These are phyloP conservation scores for Hortaea werneckii DNA, from an alignment of 2,329 filamentous ascomycete genomes.

Conservation along the genomic window DNA sequence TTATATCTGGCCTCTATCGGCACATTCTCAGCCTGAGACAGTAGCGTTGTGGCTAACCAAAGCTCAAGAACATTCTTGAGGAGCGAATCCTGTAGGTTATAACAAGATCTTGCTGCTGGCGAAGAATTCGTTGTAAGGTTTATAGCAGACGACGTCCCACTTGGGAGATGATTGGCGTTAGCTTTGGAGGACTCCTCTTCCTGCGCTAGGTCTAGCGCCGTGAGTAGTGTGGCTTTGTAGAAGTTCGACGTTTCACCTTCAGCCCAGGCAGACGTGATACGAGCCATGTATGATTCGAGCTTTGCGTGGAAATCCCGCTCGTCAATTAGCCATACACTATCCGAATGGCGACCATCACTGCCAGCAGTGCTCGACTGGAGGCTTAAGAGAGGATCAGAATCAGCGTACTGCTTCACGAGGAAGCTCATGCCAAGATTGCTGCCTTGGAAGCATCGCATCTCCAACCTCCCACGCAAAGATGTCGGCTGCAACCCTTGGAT, in stretches of 20 bases:
- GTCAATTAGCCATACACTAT: constrained; percentile 10
- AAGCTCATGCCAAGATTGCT: constrained; percentile 20
- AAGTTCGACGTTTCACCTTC: constrained; percentile 41
- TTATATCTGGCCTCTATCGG: constrained; percentile 42
- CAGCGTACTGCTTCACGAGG: constrained; percentile 13
- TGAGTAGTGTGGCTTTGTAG: constrained; percentile 40
- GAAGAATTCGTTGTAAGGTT: too few species aligned
- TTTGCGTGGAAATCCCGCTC: constrained; percentile 41
- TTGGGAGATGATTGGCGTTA: too few species aligned
- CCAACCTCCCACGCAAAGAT: constrained; percentile 41
- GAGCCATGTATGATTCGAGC: constrained; percentile 37
- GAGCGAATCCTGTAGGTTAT: constrained; percentile 32
- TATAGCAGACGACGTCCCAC: too few species aligned
- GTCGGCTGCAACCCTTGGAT: constrained; percentile 40
- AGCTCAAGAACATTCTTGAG: constrained; percentile 44
- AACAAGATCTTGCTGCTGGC: constrained; percentile 9
- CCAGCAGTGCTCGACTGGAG: too few species aligned
- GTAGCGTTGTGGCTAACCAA: constrained; percentile 46
- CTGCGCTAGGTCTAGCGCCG: constrained; percentile 14
- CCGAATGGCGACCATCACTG: background rate
- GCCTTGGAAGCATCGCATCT: constrained; percentile 42
- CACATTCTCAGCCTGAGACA: constrained; percentile 34
- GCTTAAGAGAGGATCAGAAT: too few species aligned
- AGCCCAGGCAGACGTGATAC: constrained; percentile 25
- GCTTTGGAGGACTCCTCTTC: constrained; percentile 10